These are phyloP conservation scores for Nigrospora sphaerica DNA, from an alignment of 2,329 filamentous ascomycete species.

Conservation along the genomic window DNA sequence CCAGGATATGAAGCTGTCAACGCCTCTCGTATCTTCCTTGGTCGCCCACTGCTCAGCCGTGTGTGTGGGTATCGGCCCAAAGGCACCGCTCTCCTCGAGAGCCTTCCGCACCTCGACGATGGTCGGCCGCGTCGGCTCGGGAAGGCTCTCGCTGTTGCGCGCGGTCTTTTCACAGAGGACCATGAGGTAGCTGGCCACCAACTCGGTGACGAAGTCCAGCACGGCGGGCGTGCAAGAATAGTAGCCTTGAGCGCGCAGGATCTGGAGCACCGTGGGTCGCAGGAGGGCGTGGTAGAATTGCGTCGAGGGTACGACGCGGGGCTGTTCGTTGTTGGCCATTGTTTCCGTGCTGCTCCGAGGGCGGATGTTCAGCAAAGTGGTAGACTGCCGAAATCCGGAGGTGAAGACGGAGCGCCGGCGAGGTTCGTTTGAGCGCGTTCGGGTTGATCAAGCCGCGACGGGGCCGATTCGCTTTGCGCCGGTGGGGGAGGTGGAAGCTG, in stretches of 20 bases:
- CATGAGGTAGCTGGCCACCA: conserved; percentile 74
- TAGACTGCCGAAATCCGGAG: too few species aligned
- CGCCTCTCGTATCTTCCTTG: conserved; percentile 70
- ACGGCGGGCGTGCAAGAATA: conserved; percentile 75
- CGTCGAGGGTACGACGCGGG: conserved; percentile 7
- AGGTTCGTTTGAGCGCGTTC: too few species aligned
- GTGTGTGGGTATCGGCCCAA: conserved; percentile 61
- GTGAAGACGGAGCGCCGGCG: too few species aligned
- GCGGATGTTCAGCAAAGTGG: too few species aligned
- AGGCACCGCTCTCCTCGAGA: conserved; percentile 70
- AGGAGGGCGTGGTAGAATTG: conserved; percentile 61
- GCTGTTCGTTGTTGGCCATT: conserved; percentile 1
- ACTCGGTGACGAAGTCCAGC: conserved; percentile 79
- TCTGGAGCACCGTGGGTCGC: conserved; percentile 81
- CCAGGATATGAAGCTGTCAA: conserved; percentile 76
- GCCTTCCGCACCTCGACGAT: conserved; percentile 81
- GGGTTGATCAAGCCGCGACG: too few species aligned
- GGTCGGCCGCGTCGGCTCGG: conserved; percentile 39
- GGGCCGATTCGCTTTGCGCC: too few species aligned
- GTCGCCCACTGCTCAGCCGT: conserved; percentile 63
- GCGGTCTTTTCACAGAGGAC: conserved; percentile 68
- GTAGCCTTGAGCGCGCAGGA: conserved; percentile 86
- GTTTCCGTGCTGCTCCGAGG: not conserved
- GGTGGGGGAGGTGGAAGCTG: too few species aligned
- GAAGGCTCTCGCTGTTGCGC: conserved; percentile 55